Base-by-base conservation (phyloP, 192 early-diverging fungal genomes). In the Podila clonocystis region DNA sequence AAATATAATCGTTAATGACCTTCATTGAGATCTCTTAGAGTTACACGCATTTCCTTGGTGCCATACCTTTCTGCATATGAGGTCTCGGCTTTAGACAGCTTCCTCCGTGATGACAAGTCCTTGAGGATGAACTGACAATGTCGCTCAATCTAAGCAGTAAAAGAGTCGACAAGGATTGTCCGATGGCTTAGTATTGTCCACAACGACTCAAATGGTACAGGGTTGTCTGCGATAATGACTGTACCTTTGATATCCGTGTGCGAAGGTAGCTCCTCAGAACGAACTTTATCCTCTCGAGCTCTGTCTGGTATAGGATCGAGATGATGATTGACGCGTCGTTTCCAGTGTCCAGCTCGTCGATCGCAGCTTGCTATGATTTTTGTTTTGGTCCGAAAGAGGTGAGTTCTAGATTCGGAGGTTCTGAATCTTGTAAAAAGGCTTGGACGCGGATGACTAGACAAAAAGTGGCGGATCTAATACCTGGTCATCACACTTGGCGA, bases 221-320 rank as follows among this genome's bases (percentile, higher is more conserved):
- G 33, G 5, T 33, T 6, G 33, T 33, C 9, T 12, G 38, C 38
- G 3, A 41, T 41, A 8, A 17, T 15, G 31, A 0, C 34, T 26
- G 7, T 72, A 91, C 90, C 84, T 94, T 94, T 48, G 73, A 82
- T 65, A 93, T 65, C 72, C 93, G 78, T 61, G 90, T 89, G 34
- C 90, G 52, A 15, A 94, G 67, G 72, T 94, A 94, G 38, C 85
- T 87, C 48, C 88, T 72, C 9, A 94, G 62, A 12, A 93, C 62
- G 72, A 89, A 94, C 66, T 90, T 90, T 45, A 93, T 84, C 13
- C 91, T 79, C 70, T 94, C 91, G 22, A 93, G 73, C 70, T 94
- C 93, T 17, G 86, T 89, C 66, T 91, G 86, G 62, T 88, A 91
- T 28, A 94, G 45, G 63, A 90, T 85, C 3, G 73, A 74, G 3